Percentiles rank a stretch among this genome's conserved stretches.
phyloP scores from a whole-genome alignment of 495 filamentous ascomycete genomes.

The Trypethelium eluteriae region DNA sequence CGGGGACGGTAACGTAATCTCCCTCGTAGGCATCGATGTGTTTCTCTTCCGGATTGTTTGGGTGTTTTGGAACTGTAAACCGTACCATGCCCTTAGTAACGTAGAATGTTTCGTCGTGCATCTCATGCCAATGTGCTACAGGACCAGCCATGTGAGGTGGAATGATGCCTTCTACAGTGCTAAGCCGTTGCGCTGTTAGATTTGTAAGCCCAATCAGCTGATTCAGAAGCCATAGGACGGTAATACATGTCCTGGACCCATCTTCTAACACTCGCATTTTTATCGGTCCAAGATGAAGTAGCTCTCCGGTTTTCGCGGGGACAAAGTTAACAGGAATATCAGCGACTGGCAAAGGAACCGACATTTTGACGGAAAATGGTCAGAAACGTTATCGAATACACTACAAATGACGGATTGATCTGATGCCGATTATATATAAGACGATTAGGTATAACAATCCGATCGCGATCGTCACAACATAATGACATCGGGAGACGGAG shows the following conservation, averaged over 20 bases:
- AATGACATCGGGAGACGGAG: too few species aligned
- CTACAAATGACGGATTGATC: not conserved
- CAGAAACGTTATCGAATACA: not conserved
- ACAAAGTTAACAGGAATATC: conserved; percentile 32
- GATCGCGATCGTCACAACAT: too few species aligned
- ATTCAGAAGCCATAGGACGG: not conserved
- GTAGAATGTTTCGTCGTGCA: conserved; percentile 49
- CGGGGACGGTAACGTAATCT: conserved; percentile 44
- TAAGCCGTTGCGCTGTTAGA: conserved; percentile 42
- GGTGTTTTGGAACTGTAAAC: conserved; percentile 24
- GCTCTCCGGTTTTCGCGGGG: conserved; percentile 31
- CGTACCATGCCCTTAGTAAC: conserved; percentile 41
- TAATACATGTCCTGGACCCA: conserved; percentile 31
- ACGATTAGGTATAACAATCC: too few species aligned
- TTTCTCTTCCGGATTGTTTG: conserved; percentile 33
- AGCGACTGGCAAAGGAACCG: conserved; percentile 14
- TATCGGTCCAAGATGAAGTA: conserved; percentile 30
- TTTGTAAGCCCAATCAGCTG: not conserved
- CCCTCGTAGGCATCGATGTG: conserved; percentile 40
- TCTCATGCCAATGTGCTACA: conserved; percentile 37
- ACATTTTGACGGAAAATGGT: not conserved
- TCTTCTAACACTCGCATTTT: conserved; percentile 39
- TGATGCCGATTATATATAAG: not conserved
- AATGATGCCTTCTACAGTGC: conserved; percentile 41
- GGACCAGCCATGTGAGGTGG: conserved; percentile 40